These are phyloP conservation scores for Penicillium parvum DNA, from an alignment of 495 filamentous ascomycete genomes.

Conservation along the genomic window DNA sequence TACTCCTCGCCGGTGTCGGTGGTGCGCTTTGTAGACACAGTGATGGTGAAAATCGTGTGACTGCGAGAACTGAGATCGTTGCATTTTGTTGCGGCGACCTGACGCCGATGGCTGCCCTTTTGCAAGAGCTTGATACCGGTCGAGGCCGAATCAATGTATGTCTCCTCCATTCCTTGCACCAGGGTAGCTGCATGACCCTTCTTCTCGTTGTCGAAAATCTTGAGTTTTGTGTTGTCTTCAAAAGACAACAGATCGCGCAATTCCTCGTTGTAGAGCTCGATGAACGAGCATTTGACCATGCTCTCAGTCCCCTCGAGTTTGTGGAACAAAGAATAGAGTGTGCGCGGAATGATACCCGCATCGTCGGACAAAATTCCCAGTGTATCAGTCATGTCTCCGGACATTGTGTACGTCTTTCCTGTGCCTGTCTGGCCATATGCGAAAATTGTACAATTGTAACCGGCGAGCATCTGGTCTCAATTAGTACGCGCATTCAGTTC, in stretches of 20 bases:
- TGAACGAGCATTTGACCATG: slow-evolving; percentile 96
- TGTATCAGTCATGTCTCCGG: slow-evolving; percentile 88
- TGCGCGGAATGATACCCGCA: slow-evolving; percentile 91
- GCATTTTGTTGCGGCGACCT: slow-evolving; percentile 96
- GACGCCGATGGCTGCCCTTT: slow-evolving; percentile 83
- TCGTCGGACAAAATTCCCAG: slow-evolving; percentile 81
- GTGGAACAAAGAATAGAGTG: slow-evolving; percentile 77
- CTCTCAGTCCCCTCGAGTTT: slow-evolving; percentile 83
- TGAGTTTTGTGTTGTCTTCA: slow-evolving; percentile 81
- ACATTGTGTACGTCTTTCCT: slow-evolving; percentile 99
- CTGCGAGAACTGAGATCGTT: slow-evolving; percentile 95
- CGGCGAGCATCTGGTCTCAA: slow-evolving; percentile 70
- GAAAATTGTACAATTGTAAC: slow-evolving; percentile 99
- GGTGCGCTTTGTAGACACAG: slow-evolving; percentile 75
- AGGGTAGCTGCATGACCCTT: slow-evolving; percentile 74
- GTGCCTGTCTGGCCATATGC: slow-evolving; percentile 98
- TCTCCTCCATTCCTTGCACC: slow-evolving; percentile 97
- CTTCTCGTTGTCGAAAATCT: slow-evolving; percentile 90
- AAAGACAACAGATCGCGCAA: slow-evolving; percentile 78
- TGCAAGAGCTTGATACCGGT: slow-evolving; percentile 88
- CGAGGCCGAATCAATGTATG: slow-evolving; percentile 76
- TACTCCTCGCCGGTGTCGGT: slow-evolving; percentile 84
- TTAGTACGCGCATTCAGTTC: slow-evolving; percentile 8
- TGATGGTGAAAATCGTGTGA: slow-evolving; percentile 95
- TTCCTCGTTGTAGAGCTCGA: slow-evolving; percentile 97